Percentiles rank a stretch among this genome's conserved stretches.
Evolutionary conservation across 2,329 filamentous ascomycete genomes (phyloP).

Genomic region (Ophiocordyceps camponoti-floridani): DNA sequence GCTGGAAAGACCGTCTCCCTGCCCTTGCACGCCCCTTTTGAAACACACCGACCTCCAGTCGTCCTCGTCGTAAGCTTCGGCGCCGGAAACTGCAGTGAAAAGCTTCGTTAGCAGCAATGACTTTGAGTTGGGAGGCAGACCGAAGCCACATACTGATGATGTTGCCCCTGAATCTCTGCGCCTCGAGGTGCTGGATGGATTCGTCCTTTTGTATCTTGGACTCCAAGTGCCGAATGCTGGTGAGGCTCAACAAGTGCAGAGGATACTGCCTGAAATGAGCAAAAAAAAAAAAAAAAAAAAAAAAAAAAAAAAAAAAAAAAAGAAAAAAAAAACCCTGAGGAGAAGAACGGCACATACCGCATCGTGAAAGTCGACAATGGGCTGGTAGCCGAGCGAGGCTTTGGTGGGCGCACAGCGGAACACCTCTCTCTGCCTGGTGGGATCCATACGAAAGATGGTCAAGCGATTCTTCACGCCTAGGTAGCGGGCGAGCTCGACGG

Average conservation of each 20-base stretch:
- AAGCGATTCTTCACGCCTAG: conserved; percentile 49
- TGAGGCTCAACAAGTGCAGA: conserved; percentile 48
- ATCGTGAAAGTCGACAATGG: conserved; percentile 51
- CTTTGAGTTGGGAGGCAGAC: neutral
- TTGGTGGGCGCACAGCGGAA: conserved; percentile 39
- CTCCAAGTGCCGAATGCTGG: conserved; percentile 44
- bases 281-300: no score
- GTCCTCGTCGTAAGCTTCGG: conserved; percentile 50
- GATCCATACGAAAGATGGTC: conserved; percentile 50
- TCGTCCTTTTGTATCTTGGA: conserved; percentile 33
- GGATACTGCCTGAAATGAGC: conserved; percentile 37
- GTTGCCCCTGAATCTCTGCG: conserved; percentile 51
- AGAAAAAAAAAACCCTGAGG: no score
- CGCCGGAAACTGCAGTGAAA: conserved; percentile 31
- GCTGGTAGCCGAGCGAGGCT: conserved; percentile 42
- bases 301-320: no score
- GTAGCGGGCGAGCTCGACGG: conserved; percentile 44
- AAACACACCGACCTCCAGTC: conserved; percentile 46
- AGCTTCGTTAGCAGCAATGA: neutral
- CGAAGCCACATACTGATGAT: conserved; percentile 35
- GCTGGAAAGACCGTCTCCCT: conserved; percentile 9
- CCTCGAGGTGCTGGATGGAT: conserved; percentile 32
- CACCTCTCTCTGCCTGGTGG: conserved; percentile 36
- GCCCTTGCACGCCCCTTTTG: conserved; percentile 18
- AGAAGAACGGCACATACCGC: conserved; percentile 29